Evolutionary conservation across 78 protist species (phyloP).

Genomic region (Guillardia theta): DNA sequence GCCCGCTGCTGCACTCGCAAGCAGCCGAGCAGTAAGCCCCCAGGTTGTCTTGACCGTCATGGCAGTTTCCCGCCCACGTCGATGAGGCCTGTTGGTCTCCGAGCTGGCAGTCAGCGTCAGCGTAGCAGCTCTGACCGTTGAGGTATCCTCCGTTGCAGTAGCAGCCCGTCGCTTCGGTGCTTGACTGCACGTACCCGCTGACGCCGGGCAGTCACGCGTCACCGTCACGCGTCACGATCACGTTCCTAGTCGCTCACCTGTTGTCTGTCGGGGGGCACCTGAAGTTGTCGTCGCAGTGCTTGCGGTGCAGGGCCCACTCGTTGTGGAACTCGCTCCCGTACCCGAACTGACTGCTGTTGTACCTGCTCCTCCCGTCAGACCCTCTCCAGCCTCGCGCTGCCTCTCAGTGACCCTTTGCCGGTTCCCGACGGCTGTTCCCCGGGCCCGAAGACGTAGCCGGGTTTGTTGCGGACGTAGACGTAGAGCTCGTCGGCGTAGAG

Average conservation of each 20-base stretch:
- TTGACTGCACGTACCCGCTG: not conserved
- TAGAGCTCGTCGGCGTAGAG: conserved; percentile 19
- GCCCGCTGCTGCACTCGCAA: not conserved
- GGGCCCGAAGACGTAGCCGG: not conserved
- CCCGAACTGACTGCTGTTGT: not conserved
- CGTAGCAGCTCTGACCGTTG: not conserved
- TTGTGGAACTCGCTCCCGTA: not conserved
- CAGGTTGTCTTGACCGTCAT: conserved; percentile 18
- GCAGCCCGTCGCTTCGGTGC: not conserved
- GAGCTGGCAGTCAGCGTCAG: not conserved
- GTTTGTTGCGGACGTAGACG: not conserved
- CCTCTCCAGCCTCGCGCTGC: no score
- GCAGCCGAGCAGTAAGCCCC: not conserved
- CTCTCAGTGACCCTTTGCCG: not conserved
- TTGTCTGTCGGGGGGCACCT: not conserved
- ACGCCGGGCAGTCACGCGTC: no score
- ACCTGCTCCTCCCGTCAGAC: no score
- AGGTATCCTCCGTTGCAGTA: not conserved
- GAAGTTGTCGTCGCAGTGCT: conserved; percentile 1
- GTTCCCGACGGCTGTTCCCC: not conserved
- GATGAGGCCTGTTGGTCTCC: not conserved
- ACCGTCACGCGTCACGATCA: no score
- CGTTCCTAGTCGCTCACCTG: not conserved
- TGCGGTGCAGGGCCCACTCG: not conserved
- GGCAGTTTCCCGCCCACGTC: not conserved